Evolutionary conservation across 2,329 filamentous ascomycete species (phyloP).

Genomic region (Ophiocordyceps australis): DNA sequence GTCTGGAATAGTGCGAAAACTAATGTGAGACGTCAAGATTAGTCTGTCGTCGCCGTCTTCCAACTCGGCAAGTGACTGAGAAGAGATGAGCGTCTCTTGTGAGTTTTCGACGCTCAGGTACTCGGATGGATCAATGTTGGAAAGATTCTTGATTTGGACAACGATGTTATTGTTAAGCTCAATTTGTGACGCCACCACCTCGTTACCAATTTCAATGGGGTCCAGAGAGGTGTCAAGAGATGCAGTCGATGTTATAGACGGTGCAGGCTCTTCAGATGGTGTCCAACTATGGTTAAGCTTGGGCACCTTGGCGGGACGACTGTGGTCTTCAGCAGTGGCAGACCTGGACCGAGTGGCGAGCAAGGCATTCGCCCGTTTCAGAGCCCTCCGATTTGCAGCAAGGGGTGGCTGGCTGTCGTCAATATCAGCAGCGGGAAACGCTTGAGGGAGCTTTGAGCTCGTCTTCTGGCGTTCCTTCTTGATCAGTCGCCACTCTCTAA

Average conservation of each 20-base stretch:
- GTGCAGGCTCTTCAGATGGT: conserved; percentile 11
- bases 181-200: conserved; percentile 11
- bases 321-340: conserved; percentile 4
- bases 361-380: no score
- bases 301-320: conserved; percentile 6
- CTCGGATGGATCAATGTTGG: conserved; percentile 15
- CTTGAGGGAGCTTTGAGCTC: background rate
- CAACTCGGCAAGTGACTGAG: conserved; percentile 14
- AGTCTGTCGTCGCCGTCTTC: conserved; percentile 15
- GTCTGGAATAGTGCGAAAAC: conserved; percentile 21
- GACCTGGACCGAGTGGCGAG: background rate
- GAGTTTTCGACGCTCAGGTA: conserved; percentile 14
- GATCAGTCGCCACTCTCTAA: conserved; percentile 13
- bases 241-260: conserved; percentile 10
- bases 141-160: no score
- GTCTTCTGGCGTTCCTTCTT: conserved; percentile 5
- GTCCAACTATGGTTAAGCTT: conserved; percentile 6
- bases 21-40: conserved; percentile 11
- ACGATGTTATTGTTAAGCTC: conserved; percentile 11
- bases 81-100: conserved; percentile 10
- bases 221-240: conserved; percentile 6
- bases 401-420: conserved; percentile 9
- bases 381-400: conserved; percentile 11
- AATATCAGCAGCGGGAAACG: conserved; percentile 1
- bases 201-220: conserved; percentile 3